Conservation (phyloP, 768 basidiomycete species). For the Calocybe cyanea region DNA sequence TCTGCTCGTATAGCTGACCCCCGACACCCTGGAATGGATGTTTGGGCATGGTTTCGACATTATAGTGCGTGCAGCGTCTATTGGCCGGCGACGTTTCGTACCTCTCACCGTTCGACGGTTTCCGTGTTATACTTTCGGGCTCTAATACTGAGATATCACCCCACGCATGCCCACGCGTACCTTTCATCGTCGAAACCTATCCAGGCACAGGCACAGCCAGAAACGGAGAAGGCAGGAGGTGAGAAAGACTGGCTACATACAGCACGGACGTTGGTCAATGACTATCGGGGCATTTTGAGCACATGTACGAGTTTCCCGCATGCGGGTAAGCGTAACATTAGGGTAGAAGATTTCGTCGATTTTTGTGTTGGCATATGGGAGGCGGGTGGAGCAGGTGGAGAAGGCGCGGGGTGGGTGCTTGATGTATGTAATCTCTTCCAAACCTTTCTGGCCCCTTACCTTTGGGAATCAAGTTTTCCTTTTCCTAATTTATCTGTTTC, state of each 20-base stretch:
- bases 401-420: slow-evolving; percentile 72
- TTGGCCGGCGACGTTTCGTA: slow-evolving; percentile 80
- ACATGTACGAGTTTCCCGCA: slow-evolving; percentile 72
- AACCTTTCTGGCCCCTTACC: not conserved
- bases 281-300: slow-evolving; percentile 67
- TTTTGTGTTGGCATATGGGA: slow-evolving; percentile 82
- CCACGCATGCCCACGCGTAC: slow-evolving; percentile 4
- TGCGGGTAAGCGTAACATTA: slow-evolving; percentile 74
- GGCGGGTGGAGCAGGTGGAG: slow-evolving; percentile 57
- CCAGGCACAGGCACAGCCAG: slow-evolving; percentile 2
- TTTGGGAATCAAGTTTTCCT: not conserved
- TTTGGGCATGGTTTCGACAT: slow-evolving; percentile 63
- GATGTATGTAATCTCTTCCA: slow-evolving; percentile 54
- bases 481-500: not conserved
- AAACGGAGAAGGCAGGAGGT: not conserved
- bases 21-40: slow-evolving; percentile 26
- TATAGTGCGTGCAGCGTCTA: slow-evolving; percentile 59
- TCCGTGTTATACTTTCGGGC: slow-evolving; percentile 71
- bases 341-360: slow-evolving; percentile 83
- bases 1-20: slow-evolving; percentile 46
- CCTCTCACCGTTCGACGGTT: slow-evolving; percentile 69
- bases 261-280: slow-evolving; percentile 62
- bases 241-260: slow-evolving; percentile 53
- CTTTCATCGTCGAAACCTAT: not conserved
- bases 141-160: slow-evolving; percentile 49